Percentiles rank a stretch among this genome's conserved stretches.
Conservation (phyloP, 108 stramenopile genomes). For the Skeletonema tropicum region DNA sequence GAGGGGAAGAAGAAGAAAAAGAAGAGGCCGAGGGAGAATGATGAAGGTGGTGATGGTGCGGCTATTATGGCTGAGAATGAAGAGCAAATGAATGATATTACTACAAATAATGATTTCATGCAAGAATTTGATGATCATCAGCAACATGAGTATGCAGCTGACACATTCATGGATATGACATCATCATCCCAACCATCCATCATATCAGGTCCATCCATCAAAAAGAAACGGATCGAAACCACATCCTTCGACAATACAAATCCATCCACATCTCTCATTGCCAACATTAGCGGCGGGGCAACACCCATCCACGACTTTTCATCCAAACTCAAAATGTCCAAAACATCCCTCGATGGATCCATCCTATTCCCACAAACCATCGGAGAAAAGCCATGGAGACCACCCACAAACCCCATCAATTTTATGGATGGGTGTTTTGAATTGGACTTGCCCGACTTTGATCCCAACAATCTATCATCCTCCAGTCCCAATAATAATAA, state of each 20-base stretch:
- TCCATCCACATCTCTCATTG: conserved; percentile 55
- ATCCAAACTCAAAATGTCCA: conserved; percentile 55
- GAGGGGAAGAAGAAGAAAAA: conserved; percentile 26
- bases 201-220: conserved; percentile 35
- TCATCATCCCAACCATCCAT: background rate
- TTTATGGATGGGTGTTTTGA: conserved; percentile 74
- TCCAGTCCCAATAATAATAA: conserved; percentile 62
- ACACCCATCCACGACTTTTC: conserved; percentile 89
- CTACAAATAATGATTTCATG: background rate
- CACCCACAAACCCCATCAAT: conserved; percentile 48
- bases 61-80: conserved; percentile 20
- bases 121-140: background rate
- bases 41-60: conserved; percentile 8
- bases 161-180: background rate
- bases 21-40: conserved; percentile 20
- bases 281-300: conserved; percentile 53
- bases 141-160: background rate
- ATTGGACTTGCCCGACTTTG: conserved; percentile 69
- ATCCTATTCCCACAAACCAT: conserved; percentile 48
- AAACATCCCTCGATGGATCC: conserved; percentile 36
- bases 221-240: conserved; percentile 48
- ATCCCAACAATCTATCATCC: conserved; percentile 42
- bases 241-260: background rate
- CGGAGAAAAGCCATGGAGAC: conserved; percentile 50
- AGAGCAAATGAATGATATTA: background rate